Evolutionary conservation across 2,329 filamentous ascomycete genomes (phyloP), one percentile per base, ranked within the genome.

Genomic region (Trichoderma sp.): DNA sequence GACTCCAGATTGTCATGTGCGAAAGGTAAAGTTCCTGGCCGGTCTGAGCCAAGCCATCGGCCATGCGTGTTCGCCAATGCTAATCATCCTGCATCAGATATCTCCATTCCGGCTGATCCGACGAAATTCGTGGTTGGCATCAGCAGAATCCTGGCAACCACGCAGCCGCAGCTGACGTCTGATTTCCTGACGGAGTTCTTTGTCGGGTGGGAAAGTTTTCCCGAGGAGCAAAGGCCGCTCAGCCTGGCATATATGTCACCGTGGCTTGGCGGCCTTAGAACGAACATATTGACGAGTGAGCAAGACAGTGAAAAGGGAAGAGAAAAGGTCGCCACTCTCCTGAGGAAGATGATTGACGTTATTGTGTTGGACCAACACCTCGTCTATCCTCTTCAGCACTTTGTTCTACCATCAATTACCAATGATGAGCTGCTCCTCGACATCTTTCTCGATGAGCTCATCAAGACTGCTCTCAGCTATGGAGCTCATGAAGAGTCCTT

Each of bases 141-240:
- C 54, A 90, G 88, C 77, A 83, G 83, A 70, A 83, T 86, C 67
- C 78, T 90, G 17, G 87, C 88, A 9, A 75, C 78, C 34, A 82
- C 86, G 21, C 88, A 90, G 71, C 86, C 88, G 24, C 87, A 89
- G 69, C 79, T 90, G 7, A 90, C 88, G 0, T 83, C 82, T 7
- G 88, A 90, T 71, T 90, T 90, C 70, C 72, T 90, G 45, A 89
- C 88, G n/a, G 88, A 90, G 70, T 90, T 90, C 72, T 90, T 90
- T 66, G 86, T 89, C 26, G 86, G 88, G 19, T 90, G 88, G 88
- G 87, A 89, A 69, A 89, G 87, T 70, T 88, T 90, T 69, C 83
- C 85, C 1, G 84, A 88, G 41, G 85, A 89, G 64, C 88, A 90
- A 71, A 86, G 88, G 69, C 85, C 87, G 1, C 73, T 90, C 26